These are phyloP conservation scores for Dissophora globulifera DNA, from an alignment of 192 early-diverging fungal genomes.

Conservation along the genomic window DNA sequence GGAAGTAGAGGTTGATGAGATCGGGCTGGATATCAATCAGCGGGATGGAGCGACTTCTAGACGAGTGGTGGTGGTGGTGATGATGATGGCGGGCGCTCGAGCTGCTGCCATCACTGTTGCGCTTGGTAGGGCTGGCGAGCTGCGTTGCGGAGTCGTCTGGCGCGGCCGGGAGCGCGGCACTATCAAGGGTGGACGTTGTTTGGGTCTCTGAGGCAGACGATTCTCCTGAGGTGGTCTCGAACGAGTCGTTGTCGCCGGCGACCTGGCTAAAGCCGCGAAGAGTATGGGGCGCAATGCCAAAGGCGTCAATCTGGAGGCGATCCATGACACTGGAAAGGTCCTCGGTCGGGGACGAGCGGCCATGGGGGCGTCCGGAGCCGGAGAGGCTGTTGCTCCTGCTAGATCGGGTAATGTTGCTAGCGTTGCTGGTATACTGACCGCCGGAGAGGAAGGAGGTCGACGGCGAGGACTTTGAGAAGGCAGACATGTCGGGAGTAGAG, in stretches of 20 bases:
- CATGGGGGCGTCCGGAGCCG: background rate
- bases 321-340: constrained; percentile 46
- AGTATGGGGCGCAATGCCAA: constrained; percentile 40
- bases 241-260: constrained; percentile 39
- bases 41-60: constrained; percentile 31
- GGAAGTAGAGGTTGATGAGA: constrained; percentile 59
- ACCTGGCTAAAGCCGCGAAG: constrained; percentile 44
- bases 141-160: no score
- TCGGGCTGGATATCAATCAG: constrained; percentile 32
- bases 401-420: no score
- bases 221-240: constrained; percentile 31
- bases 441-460: constrained; percentile 26
- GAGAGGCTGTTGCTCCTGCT: constrained; percentile 40
- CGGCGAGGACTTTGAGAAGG: constrained; percentile 21
- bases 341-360: constrained; percentile 15
- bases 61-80: no score
- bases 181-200: no score
- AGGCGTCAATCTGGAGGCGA: constrained; percentile 37
- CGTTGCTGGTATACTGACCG: background rate
- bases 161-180: no score
- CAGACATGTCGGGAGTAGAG: constrained; percentile 9
- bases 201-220: constrained; percentile 17
- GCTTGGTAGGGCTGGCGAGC: constrained; percentile 7
- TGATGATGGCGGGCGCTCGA: constrained; percentile 13
- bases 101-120: constrained; percentile 6